phyloP scores from a whole-genome alignment of 2,329 filamentous ascomycete species.

The Ophiostoma perfectum region DNA sequence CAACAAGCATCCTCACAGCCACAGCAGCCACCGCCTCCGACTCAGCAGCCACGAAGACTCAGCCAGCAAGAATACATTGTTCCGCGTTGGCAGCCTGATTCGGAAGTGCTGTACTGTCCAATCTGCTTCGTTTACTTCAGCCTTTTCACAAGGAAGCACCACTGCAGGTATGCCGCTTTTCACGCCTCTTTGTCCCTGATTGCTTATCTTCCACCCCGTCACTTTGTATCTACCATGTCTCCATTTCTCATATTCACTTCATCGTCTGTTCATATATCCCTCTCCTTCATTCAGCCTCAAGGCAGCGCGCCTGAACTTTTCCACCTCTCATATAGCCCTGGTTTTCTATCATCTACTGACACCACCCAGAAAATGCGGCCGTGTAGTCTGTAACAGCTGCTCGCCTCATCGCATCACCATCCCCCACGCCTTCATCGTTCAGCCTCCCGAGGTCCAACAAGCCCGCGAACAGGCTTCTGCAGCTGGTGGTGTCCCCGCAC shows the following conservation, averaged over 20 bases:
- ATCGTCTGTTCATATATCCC: no score
- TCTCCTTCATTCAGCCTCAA: no score
- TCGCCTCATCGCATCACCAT: slow-evolving; percentile 95
- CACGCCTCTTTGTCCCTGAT: no score
- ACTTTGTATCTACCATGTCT: no score
- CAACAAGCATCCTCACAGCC: background rate
- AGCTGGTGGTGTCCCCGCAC: background rate
- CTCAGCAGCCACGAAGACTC: background rate
- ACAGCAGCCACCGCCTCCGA: background rate
- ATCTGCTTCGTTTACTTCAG: slow-evolving; percentile 77
- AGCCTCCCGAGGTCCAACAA: slow-evolving; percentile 50
- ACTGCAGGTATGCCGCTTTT: slow-evolving; percentile 63
- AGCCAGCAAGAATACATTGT: slow-evolving; percentile 45
- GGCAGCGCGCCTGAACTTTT: no score
- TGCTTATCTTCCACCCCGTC: no score
- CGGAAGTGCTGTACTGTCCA: slow-evolving; percentile 73
- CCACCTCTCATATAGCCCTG: background rate
- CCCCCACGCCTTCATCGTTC: slow-evolving; percentile 86
- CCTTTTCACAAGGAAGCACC: slow-evolving; percentile 84
- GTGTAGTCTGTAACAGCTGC: slow-evolving; percentile 83
- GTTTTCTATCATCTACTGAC: background rate
- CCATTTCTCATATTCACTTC: no score
- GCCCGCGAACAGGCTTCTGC: slow-evolving; percentile 1
- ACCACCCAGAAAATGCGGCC: slow-evolving; percentile 69
- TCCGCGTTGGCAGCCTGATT: slow-evolving; percentile 84